A percentile compares a stretch with the other conserved stretches of the same genome.
phyloP scores from a whole-genome alignment of 805 yeast genomes.

The Starmerella powellii region DNA sequence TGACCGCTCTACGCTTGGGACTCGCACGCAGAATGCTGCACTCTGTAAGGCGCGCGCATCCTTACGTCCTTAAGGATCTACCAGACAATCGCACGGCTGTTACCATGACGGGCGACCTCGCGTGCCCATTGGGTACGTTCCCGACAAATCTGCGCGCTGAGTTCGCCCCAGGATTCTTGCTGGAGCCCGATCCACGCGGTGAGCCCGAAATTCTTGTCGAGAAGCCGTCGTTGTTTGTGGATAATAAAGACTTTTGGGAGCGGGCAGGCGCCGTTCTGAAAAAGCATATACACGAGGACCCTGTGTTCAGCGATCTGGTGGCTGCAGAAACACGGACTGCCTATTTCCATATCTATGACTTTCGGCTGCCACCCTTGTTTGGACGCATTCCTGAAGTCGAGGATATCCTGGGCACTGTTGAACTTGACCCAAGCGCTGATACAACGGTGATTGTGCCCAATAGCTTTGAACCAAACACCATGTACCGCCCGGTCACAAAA shows the following conservation, averaged over 20 bases:
- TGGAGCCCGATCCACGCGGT: conserved; percentile 18
- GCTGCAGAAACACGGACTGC: conserved; percentile 33
- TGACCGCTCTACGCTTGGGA: no score
- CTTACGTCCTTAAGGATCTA: conserved; percentile 6
- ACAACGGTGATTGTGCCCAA: conserved; percentile 42
- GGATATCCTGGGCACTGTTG: conserved; percentile 58
- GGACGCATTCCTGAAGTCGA: conserved; percentile 61
- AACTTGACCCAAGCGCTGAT: conserved; percentile 34
- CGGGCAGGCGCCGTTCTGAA: conserved; percentile 21
- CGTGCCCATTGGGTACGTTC: conserved; percentile 24
- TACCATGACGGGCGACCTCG: conserved; percentile 20
- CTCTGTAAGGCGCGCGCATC: conserved; percentile 1
- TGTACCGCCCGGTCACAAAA: conserved; percentile 43
- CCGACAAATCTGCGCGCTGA: conserved; percentile 10
- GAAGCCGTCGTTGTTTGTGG: conserved; percentile 17
- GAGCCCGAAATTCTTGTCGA: conserved; percentile 17
- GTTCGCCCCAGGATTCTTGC: conserved; percentile 17
- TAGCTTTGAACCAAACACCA: conserved; percentile 45
- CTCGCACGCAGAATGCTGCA: background rate
- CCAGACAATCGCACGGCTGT: conserved; percentile 8
- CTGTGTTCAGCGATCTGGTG: conserved; percentile 25
- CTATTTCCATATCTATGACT: conserved; percentile 61
- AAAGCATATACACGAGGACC: conserved; percentile 25
- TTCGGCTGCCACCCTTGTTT: conserved; percentile 49
- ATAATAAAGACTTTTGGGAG: conserved; percentile 22